phyloP scores from a whole-genome alignment of 352 stramenopile genomes.

The Pythium oligandrum region DNA sequence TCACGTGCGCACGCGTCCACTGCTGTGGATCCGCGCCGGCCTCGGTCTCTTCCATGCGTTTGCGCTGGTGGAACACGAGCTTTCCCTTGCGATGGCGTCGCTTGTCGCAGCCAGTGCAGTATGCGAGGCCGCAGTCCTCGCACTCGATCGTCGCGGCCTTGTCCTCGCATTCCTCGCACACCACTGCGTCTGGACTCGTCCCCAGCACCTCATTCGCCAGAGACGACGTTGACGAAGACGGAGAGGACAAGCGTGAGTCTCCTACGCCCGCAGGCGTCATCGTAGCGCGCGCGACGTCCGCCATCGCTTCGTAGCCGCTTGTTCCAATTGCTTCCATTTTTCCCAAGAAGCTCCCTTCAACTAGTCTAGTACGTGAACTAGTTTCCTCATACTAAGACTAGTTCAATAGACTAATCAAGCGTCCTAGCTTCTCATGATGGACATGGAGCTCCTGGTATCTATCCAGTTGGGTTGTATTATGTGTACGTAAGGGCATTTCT shows the following conservation, averaged over 20 bases:
- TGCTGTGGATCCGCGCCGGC: not conserved
- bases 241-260: not conserved
- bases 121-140: constrained; percentile 69
- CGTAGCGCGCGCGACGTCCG: not conserved
- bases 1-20: constrained; percentile 32
- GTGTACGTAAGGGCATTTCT: too few species aligned
- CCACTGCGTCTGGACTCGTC: too few species aligned
- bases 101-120: constrained; percentile 61
- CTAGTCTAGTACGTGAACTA: too few species aligned
- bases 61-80: constrained; percentile 59
- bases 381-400: too few species aligned
- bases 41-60: constrained; percentile 1
- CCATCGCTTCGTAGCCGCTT: constrained; percentile 3
- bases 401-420: too few species aligned
- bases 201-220: too few species aligned
- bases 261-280: too few species aligned
- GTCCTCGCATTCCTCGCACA: constrained; percentile 76
- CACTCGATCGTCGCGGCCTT: constrained; percentile 39
- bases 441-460: too few species aligned
- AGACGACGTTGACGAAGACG: constrained; percentile 9
- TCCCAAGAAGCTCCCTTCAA: too few species aligned
- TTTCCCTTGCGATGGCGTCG: constrained; percentile 80
- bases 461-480: too few species aligned
- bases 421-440: too few species aligned
- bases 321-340: too few species aligned